Evolutionary conservation across 306 rosid species (phyloP), one percentile per base, ranked within the genome.

Genomic region (Arachis hypogaea): DNA sequence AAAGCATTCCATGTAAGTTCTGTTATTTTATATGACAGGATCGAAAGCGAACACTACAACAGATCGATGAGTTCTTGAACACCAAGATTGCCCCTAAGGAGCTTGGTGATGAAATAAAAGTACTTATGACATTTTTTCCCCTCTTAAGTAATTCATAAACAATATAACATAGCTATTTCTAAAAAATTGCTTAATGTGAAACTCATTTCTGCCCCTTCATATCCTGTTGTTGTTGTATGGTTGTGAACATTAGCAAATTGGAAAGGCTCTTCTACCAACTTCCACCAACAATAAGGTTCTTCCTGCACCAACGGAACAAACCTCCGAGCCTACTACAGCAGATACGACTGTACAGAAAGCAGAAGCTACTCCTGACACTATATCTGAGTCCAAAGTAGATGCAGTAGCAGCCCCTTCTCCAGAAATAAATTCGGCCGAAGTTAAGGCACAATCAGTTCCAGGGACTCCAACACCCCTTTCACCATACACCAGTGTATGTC

Each of bases 11-110:
- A 22, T 22, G 28, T 22, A 22, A 22, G 2, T n/a, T 16, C 22
- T 63, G 6, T 52, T 75, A 59, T 7, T 14, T 14, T 52, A 28
- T 59, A 12, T 78, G 78, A 57, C 86, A 95, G 99, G 97, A 90
- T 73, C 94, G 98, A 69, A 92, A 86, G 77, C 61, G 68, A 82
- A 92, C 97, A 11, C 75, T 92, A 56, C 56, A 88, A 80, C 81
- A 87, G 82, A 79, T 90, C 69, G 96, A 90, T 29, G 92, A 83
- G 82, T 90, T 90, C 86, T 84, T 95, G 79, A 87, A 79, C 86
- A 87, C 97, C 64, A 92, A 95, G 88, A 63, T 95, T 82, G 99
- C 98, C 73, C 99, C 97, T 11, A 78, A 85, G 76, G 98, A 88
- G 76, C 85, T 95, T 10, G 90, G 47, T 3, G 98, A 85, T 75